These are phyloP conservation scores for Colletotrichum coccodes DNA, from an alignment of 2,329 filamentous ascomycete genomes.

Conservation along the genomic window DNA sequence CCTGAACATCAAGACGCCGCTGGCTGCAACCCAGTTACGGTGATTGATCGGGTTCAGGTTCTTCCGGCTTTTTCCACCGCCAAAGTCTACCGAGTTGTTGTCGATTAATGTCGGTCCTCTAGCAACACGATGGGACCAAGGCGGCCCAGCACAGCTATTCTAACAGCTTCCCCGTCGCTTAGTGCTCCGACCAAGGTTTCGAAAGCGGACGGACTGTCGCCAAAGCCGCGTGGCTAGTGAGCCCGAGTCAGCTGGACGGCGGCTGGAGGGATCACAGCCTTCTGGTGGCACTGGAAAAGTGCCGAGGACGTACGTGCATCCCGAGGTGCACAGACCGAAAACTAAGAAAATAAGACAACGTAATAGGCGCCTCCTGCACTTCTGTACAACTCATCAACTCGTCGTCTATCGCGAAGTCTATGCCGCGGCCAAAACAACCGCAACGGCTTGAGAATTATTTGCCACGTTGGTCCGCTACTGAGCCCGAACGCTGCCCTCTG, in stretches of 20 bases:
- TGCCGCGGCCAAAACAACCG: conserved; percentile 8
- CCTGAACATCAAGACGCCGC: neutral
- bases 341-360: neutral
- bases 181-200: conserved; percentile 15
- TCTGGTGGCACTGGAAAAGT: conserved; percentile 12
- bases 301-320: conserved; percentile 14
- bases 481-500: neutral
- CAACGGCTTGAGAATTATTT: conserved; percentile 20
- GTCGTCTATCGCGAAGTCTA: neutral
- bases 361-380: neutral
- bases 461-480: conserved; percentile 14
- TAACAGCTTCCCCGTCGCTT: neutral
- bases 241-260: conserved; percentile 5
- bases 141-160: neutral
- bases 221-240: conserved; percentile 8
- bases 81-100: neutral
- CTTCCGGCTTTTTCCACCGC: conserved; percentile 2
- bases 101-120: neutral
- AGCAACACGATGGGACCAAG: neutral
- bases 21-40: neutral
- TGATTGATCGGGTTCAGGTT: neutral
- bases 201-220: conserved; percentile 3
- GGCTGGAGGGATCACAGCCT: neutral
- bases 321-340: neutral
- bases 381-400: neutral